Base-by-base conservation (phyloP, 176 grass and related monocot species). In the Saccharum spontaneum region DNA sequence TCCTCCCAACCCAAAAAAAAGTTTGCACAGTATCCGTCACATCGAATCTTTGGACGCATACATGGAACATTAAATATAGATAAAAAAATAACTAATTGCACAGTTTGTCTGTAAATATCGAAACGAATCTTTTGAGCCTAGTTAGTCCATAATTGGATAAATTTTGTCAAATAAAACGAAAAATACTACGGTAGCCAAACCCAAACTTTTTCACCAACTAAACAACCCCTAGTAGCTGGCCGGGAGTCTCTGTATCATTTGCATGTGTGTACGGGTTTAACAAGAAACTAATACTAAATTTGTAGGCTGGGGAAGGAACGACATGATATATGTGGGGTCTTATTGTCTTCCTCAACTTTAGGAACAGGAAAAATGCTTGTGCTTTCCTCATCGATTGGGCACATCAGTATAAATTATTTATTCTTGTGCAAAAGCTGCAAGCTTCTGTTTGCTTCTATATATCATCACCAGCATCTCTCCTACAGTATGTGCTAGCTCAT, bases 261-360 rank as follows among this genome's bases (percentile, higher is more conserved):
- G 67, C 63, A 44, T 73, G 15, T 62, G 39, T 72, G 69, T 20
- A 73, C 73, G 16, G 52, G 8, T 14, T 24, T 44, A 82, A 82
- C 61, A 50, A 69, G 13, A 81, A 69, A 78, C 13, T 65, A 28
- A 76, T 77, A 55, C 34, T 80, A 81, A 76, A 67, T 49, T 82
- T 46, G 73, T 85, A 69, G 49, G 78, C 69, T 41, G 65, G 61
- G 72, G 26, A 64, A 80, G 76, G 2, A 73, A 61, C 67, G 81
- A 82, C 72, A 75, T 82, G 82, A 83, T 68, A 83, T 49, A 68
- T 75, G 83, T 83, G 74, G 86, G 90, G 71, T 82, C 90, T 44
- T 17, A 68, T 69, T 84, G 46, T 7, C 46, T 80, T 75, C 55
- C 28, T 84, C 65, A 77, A 13, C 75, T 92, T 84, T 84, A 84